Conservation (phyloP, 345 rosid genomes). For the Laguncularia racemosa region DNA sequence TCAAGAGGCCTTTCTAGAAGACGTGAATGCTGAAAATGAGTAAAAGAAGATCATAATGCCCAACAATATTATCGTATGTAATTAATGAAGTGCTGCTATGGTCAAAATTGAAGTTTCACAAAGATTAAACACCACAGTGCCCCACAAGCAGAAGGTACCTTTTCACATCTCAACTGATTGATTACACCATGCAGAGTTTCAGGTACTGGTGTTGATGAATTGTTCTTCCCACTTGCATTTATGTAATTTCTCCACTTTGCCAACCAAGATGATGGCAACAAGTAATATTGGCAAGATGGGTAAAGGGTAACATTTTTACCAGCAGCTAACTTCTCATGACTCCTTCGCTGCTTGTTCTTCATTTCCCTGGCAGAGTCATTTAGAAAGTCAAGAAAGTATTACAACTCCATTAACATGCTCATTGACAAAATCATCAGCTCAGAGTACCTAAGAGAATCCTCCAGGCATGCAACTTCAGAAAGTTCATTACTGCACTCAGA, state of each 20-base stretch:
- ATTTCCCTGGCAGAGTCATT: conserved; percentile 48
- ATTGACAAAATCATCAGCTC: conserved; percentile 9
- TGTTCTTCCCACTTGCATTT: conserved; percentile 59
- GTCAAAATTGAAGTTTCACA: too few species aligned
- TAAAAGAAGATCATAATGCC: neutral
- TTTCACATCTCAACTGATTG: conserved; percentile 60
- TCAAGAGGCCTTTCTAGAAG: conserved; percentile 86
- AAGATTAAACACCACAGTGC: too few species aligned
- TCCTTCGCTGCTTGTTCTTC: conserved; percentile 78
- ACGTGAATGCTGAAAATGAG: conserved; percentile 52
- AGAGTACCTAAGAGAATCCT: conserved; percentile 73
- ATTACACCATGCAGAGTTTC: conserved; percentile 56
- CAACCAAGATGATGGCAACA: conserved; percentile 84
- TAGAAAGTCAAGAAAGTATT: conserved; percentile 20
- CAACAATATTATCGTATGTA: too few species aligned
- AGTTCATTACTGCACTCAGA: conserved; percentile 63
- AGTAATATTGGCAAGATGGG: conserved; percentile 51
- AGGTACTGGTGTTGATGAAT: conserved; percentile 54
- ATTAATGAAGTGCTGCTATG: too few species aligned
- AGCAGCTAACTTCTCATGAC: conserved; percentile 72
- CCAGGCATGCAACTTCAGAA: conserved; percentile 84
- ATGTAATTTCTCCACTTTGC: conserved; percentile 77
- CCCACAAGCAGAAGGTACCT: conserved; percentile 38
- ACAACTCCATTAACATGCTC: neutral
- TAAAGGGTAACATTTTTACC: conserved; percentile 58